These are phyloP conservation scores for Erodium trifolium DNA, from an alignment of 441 rosid genomes.

Conservation along the genomic window DNA sequence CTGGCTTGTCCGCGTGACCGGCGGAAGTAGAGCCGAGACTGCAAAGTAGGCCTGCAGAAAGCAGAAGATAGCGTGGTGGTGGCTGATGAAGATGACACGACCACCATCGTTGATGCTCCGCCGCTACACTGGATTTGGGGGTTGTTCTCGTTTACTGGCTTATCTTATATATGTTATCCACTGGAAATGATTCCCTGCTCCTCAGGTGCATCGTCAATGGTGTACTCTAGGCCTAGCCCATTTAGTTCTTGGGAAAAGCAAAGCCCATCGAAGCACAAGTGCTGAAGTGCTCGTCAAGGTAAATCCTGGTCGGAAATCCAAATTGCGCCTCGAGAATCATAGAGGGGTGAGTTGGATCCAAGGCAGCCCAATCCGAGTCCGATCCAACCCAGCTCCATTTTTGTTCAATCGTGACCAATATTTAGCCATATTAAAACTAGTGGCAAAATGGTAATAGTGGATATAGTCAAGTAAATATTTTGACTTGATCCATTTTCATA, in stretches of 20 bases:
- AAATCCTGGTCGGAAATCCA: no score
- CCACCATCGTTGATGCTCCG: constrained; percentile 36
- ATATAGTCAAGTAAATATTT: no score
- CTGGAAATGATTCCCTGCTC: not conserved
- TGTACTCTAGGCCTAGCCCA: not conserved
- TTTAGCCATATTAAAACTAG: no score
- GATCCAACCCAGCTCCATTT: no score
- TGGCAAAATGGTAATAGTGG: no score
- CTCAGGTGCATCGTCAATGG: not conserved
- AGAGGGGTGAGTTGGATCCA: no score
- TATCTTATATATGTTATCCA: constrained; percentile 45
- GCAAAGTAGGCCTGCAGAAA: constrained; percentile 31
- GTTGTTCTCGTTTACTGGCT: constrained; percentile 22
- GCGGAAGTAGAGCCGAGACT: constrained; percentile 20
- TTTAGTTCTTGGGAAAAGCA: not conserved
- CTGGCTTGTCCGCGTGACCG: constrained; percentile 8
- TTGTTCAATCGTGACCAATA: no score
- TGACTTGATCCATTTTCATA: no score
- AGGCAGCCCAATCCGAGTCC: no score
- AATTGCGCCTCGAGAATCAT: no score
- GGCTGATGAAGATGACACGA: constrained; percentile 29
- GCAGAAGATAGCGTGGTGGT: constrained; percentile 24
- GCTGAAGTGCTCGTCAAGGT: no score
- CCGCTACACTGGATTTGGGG: constrained; percentile 11
- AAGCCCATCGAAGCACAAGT: no score